Conservation (phyloP, 768 basidiomycete genomes). For the Brasilioporus rufonigricans region DNA sequence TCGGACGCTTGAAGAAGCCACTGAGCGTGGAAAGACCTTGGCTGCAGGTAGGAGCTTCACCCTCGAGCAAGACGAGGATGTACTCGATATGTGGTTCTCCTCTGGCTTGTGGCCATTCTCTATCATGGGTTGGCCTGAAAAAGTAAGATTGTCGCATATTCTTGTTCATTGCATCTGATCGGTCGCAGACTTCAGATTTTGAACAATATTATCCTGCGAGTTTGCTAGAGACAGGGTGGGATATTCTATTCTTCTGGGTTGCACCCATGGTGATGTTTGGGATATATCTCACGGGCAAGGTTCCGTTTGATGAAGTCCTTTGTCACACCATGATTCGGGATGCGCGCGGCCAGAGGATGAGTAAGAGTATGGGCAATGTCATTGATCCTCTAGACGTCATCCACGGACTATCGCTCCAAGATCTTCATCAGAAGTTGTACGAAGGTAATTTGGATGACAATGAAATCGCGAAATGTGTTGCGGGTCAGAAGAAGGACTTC, state of each 20-base stretch:
- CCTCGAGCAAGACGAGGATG: constrained; percentile 93
- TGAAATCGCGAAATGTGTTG: constrained; percentile 86
- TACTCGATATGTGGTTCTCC: constrained; percentile 99
- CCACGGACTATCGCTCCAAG: constrained; percentile 74
- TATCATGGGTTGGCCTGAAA: constrained; percentile 96
- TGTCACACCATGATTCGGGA: constrained; percentile 99
- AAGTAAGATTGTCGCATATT: constrained; percentile 42
- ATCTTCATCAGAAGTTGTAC: constrained; percentile 78
- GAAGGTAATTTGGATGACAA: constrained; percentile 93
- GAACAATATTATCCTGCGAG: constrained; percentile 83
- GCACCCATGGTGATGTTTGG: constrained; percentile 97
- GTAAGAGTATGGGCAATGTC: constrained; percentile 96
- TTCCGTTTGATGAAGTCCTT: constrained; percentile 94
- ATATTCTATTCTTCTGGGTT: constrained; percentile 99
- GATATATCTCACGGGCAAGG: constrained; percentile 77
- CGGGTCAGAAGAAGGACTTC: constrained; percentile 98
- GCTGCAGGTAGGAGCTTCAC: constrained; percentile 67
- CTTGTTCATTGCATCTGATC: background rate
- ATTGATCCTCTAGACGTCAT: constrained; percentile 97
- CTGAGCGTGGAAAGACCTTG: constrained; percentile 64
- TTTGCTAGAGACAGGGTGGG: constrained; percentile 98
- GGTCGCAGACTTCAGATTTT: constrained; percentile 69
- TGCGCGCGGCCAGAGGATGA: constrained; percentile 98
- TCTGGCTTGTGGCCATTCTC: constrained; percentile 98
- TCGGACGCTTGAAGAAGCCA: constrained; percentile 72